Evolutionary conservation across 2,329 filamentous ascomycete genomes (phyloP), one percentile per base, ranked within the genome.

Genomic region (Trichophyton benhamiae): DNA sequence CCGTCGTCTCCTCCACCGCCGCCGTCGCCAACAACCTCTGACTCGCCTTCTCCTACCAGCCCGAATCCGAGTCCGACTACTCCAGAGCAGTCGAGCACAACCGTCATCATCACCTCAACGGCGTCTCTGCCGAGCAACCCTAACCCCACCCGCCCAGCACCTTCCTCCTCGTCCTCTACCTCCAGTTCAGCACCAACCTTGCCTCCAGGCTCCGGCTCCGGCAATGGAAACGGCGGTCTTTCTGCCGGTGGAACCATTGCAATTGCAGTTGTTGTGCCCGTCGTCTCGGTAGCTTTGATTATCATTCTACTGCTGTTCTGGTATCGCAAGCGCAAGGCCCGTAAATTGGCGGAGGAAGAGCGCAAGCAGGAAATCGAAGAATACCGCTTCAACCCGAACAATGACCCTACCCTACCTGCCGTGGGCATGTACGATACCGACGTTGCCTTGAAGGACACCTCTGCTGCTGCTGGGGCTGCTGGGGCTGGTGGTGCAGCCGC

Each of bases 351-450:
- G 13, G 90, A 94, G 70, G 94, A 96, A 72, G 85, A 91, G 68
- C 84, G 94, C 58, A 84, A 91, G 65, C 96, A 96, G 77, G 94
- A 99, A 75, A 91, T 96, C 9, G 92, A 97, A 73, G 94, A 97
- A 71, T 97, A 97, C 72, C 87, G 88, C 36, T 97, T 91, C 79
- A 97, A 97, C 73, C 94, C 94, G n/a, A 97, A 97, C 75, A 87
- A 91, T 63, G 91, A 96, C 71, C 90, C 91, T 0, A 90, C 88
- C 0, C 79, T 96, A 11, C 84, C 84, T 6, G 79, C 80, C 8
- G 78, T 83, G 15, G 78, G 75, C 27, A 75, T 79, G 59, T 58
- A 58, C 33, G 74, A 72, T 46, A 77, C 77, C 58, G 74, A 70
- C 7, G 49, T 55, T 11, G 49, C 49, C 49, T 33, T 55, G 49